phyloP scores from a whole-genome alignment of 2,329 filamentous ascomycete species.

The Aspergillus sp. region DNA sequence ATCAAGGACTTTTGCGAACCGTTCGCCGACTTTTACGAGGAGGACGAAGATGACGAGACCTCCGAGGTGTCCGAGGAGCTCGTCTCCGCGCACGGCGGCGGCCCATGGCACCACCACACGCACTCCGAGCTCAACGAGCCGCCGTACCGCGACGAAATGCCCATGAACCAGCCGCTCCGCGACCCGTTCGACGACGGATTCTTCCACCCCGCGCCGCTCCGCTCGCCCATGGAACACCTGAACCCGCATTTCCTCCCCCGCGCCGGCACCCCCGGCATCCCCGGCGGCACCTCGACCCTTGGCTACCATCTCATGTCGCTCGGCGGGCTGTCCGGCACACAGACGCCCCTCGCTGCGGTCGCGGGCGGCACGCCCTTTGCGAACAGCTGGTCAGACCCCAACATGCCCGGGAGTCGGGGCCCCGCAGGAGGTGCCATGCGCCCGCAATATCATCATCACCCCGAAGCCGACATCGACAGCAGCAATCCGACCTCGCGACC shows the following conservation, averaged over 20 bases:
- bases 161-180: conserved; percentile 26
- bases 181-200: conserved; percentile 27
- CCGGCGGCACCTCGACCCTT: conserved; percentile 50
- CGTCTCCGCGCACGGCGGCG: conserved; percentile 24
- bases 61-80: conserved; percentile 39
- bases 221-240: conserved; percentile 39
- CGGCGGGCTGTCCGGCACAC: conserved; percentile 48
- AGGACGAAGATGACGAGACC: conserved; percentile 55
- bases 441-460: conserved; percentile 28
- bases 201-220: conserved; percentile 31
- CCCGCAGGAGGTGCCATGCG: conserved; percentile 9
- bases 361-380: conserved; percentile 43
- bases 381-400: conserved; percentile 34
- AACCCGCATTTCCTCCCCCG: conserved; percentile 44
- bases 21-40: conserved; percentile 93
- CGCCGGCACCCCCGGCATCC: conserved; percentile 47
- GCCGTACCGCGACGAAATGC: conserved; percentile 30
- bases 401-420: conserved; percentile 18
- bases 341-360: conserved; percentile 49
- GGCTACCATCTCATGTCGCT: conserved; percentile 49
- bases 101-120: conserved; percentile 15
- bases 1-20: conserved; percentile 97
- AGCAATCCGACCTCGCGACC: conserved; percentile 41
- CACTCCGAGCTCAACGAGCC: conserved; percentile 26
- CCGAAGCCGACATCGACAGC: conserved; percentile 35